Evolutionary conservation across 2,329 filamentous ascomycete genomes (phyloP), one percentile per base, ranked within the genome.

Genomic region (Colletotrichum simmondsii): DNA sequence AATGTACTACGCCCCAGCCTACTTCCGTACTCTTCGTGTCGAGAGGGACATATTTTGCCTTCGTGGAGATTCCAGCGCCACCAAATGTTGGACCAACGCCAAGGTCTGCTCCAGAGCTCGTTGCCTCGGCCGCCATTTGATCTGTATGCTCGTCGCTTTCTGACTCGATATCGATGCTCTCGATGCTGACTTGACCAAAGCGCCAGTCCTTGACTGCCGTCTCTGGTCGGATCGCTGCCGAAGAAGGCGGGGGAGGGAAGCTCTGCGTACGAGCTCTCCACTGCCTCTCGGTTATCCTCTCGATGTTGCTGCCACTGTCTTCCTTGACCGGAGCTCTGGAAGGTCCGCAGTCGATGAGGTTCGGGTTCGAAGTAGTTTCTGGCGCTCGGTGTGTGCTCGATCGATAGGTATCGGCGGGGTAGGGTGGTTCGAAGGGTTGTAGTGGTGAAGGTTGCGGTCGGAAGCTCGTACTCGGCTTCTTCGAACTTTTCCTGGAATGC

Each of bases 1-100:
- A 89, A 81, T 98, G 97, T 2, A 99, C 95, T 16, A 98, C 91
- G 1, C 97, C 97, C 93, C 95, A 98, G 54, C 95, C 94, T 1
- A 95, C 87, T 72, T 97, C 93, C 1, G 94, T 95, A 67, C 93
- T 91, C 77, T 88, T 90, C 19, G 91, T 89, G 68, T 92, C 89
- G 1, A 96, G 87, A 0, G 93, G 92, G 24, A 94, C 85, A 79
- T 93, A 97, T 75, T 90, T 88, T 5, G 94, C 97, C 81, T 95
- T 98, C 1, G 95, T 97, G 72, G 94, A 92, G 63, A 93, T 90
- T 6, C 93, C 94, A 6, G 90, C 88, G 30, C 87, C 86, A 10
- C 87, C 86, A 64, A 89, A 85, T 30, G 84, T 88, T 0, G 89
- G 89, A 0, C 89, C 89, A 14, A 91, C 79, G 77, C 80, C 87